phyloP scores from a whole-genome alignment of 495 filamentous ascomycete species.

The Aspergillus kassunensis region DNA sequence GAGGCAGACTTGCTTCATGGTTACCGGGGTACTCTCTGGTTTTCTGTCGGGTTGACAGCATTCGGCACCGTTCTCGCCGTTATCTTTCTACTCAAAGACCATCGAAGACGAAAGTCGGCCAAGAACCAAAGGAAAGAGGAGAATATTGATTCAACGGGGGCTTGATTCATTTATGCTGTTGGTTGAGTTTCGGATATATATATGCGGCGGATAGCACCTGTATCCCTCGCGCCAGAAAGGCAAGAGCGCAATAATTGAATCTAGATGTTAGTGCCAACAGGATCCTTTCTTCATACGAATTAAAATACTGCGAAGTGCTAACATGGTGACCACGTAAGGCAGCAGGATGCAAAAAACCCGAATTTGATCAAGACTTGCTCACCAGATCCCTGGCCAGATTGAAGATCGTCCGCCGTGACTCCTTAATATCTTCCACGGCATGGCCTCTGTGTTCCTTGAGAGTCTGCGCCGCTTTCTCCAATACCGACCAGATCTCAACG shows the following conservation, averaged over 20 bases:
- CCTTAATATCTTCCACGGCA: background rate
- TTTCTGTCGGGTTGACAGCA: background rate
- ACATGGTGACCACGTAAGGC: too few relatives aligned
- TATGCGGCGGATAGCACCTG: too few relatives aligned
- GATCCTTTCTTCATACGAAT: too few relatives aligned
- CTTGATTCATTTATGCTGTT: too few relatives aligned
- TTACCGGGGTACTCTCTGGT: slow-evolving; percentile 27
- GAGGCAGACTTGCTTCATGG: slow-evolving; percentile 28
- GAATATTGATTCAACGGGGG: too few relatives aligned
- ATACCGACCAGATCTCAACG: background rate
- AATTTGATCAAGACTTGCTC: background rate
- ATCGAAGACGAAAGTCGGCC: background rate
- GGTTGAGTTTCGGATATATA: too few relatives aligned
- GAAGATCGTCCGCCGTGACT: background rate
- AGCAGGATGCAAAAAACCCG: too few relatives aligned
- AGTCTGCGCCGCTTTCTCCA: background rate
- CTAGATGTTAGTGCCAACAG: too few relatives aligned
- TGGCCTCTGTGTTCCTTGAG: background rate
- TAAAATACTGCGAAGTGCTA: too few relatives aligned
- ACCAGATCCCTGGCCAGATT: background rate
- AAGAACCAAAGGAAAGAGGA: background rate
- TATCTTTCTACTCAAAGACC: background rate
- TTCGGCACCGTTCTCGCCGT: background rate
- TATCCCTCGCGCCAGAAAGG: too few relatives aligned
- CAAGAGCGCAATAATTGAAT: too few relatives aligned